phyloP scores from a whole-genome alignment of 768 basidiomycete genomes.

The Hebeloma cylindrosporum region DNA sequence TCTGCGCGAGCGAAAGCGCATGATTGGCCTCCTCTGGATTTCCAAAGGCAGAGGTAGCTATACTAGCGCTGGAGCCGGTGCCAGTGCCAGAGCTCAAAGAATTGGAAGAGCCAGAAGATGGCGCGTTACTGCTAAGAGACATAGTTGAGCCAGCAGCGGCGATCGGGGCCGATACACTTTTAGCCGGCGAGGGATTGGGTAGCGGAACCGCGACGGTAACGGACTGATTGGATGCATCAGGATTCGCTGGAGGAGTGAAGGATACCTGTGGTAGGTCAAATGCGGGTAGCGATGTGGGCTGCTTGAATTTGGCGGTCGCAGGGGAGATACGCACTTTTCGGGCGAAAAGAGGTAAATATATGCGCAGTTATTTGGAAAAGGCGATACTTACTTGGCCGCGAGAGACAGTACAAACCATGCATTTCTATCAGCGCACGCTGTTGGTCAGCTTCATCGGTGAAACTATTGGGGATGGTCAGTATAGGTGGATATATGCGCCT shows the following conservation, averaged over 20 bases:
- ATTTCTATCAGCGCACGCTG: constrained; percentile 88
- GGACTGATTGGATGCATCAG: constrained; percentile 36
- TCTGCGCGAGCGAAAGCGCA: constrained; percentile 47
- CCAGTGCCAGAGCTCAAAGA: constrained; percentile 54
- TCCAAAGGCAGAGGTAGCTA: constrained; percentile 56
- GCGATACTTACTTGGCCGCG: constrained; percentile 72
- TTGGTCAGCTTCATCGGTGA: constrained; percentile 86
- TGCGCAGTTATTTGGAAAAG: constrained; percentile 19
- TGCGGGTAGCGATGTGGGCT: constrained; percentile 42
- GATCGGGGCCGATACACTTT: constrained; percentile 73
- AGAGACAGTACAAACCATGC: constrained; percentile 88
- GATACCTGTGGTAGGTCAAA: constrained; percentile 49
- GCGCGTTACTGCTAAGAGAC: constrained; percentile 36
- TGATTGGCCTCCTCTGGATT: constrained; percentile 46
- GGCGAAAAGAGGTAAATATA: constrained; percentile 27
- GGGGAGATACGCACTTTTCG: constrained; percentile 83
- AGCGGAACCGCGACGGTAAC: constrained; percentile 52
- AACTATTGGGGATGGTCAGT: constrained; percentile 44
- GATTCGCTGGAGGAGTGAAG: constrained; percentile 33
- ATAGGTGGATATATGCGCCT: constrained; percentile 11
- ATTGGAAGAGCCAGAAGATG: constrained; percentile 49
- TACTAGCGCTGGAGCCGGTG: constrained; percentile 49
- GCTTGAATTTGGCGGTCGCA: constrained; percentile 85
- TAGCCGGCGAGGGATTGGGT: constrained; percentile 44
- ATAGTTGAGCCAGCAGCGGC: constrained; percentile 45